Evolutionary conservation across 345 rosid species (phyloP).

Genomic region (Turritis glabra): DNA sequence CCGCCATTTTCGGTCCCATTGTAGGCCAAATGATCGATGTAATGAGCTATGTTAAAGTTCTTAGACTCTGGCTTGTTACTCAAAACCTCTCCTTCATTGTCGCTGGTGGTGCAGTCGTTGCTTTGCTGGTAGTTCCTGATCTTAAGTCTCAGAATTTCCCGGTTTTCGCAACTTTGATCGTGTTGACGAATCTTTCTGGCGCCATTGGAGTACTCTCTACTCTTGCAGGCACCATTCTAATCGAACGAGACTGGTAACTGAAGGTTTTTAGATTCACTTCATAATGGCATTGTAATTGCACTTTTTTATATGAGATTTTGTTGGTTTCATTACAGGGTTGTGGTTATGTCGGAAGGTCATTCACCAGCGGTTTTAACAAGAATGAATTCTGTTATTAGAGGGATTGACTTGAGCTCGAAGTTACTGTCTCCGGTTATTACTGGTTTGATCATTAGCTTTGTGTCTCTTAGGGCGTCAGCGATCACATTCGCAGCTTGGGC

Average conservation of each 20-base stretch:
- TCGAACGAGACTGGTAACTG: constrained; percentile 87
- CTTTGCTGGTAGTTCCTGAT: constrained; percentile 49
- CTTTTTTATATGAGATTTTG: neutral
- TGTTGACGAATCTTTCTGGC: constrained; percentile 66
- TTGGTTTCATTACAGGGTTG: constrained; percentile 57
- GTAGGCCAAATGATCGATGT: constrained; percentile 69
- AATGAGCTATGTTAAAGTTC: constrained; percentile 63
- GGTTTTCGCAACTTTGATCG: constrained; percentile 48
- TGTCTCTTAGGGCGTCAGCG: constrained; percentile 70
- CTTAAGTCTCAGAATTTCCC: constrained; percentile 48
- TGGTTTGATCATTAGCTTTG: constrained; percentile 82
- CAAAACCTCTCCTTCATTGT: constrained; percentile 77
- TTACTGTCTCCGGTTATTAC: constrained; percentile 73
- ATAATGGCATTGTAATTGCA: neutral
- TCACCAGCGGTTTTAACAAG: constrained; percentile 50
- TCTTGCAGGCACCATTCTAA: constrained; percentile 80
- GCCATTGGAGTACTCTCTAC: constrained; percentile 80
- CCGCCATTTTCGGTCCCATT: constrained; percentile 65
- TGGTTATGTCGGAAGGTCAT: constrained; percentile 75
- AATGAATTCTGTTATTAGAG: constrained; percentile 66
- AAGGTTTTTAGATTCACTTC: neutral
- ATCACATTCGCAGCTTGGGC: constrained; percentile 61
- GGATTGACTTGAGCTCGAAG: constrained; percentile 81
- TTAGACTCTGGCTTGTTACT: constrained; percentile 65
- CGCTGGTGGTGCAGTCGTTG: constrained; percentile 70